These are phyloP conservation scores for Aeschynomene evenia DNA, from an alignment of 306 rosid genomes.

Conservation along the genomic window DNA sequence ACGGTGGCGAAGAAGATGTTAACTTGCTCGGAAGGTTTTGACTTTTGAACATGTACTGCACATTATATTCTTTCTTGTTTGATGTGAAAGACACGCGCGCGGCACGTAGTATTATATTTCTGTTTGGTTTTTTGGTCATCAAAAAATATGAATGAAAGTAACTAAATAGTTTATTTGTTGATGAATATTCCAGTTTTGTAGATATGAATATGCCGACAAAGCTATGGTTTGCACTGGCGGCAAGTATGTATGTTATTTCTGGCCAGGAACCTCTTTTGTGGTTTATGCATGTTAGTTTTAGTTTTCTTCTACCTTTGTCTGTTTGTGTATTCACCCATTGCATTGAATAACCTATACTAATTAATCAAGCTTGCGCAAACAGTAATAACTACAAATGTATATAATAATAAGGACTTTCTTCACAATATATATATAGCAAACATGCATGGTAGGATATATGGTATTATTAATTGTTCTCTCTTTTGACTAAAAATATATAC, in stretches of 20 bases:
- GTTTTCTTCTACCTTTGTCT: neutral
- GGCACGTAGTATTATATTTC: no score
- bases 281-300: neutral
- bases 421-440: neutral
- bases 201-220: neutral
- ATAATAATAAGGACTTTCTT: neutral
- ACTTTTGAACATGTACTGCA: neutral
- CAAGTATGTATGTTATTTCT: neutral
- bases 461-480: no score
- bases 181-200: neutral
- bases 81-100: neutral
- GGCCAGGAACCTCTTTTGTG: neutral
- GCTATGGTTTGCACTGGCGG: neutral
- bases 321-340: neutral
- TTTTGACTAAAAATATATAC: no score
- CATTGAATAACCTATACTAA: neutral
- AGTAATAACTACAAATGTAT: neutral
- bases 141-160: no score
- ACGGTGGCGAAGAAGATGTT: conserved; percentile 47
- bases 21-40: neutral
- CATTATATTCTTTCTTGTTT: neutral
- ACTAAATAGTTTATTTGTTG: no score
- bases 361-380: no score
- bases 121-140: no score
- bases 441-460: neutral